Percentiles rank a stretch among this genome's conserved stretches.
phyloP scores from a whole-genome alignment of 2,329 filamentous ascomycete genomes.

The Raffaelea ambrosiae region DNA sequence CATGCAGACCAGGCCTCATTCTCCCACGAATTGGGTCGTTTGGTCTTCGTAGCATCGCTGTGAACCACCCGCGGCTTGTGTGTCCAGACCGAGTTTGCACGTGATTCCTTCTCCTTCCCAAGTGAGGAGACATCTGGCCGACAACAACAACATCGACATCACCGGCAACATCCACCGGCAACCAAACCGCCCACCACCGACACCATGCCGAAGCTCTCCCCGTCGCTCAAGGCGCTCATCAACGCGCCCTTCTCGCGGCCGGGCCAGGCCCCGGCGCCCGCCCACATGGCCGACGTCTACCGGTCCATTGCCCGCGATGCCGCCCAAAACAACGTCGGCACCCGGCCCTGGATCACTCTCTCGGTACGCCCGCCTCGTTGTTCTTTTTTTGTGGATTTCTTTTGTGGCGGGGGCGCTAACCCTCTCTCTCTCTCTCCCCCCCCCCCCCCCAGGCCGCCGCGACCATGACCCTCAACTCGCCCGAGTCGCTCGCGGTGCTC shows the following conservation, averaged over 20 bases:
- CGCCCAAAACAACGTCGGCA: constrained; percentile 49
- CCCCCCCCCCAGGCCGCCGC: constrained; percentile 57
- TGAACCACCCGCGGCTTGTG: too few species aligned
- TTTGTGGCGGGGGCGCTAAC: background rate
- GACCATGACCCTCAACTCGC: constrained; percentile 81
- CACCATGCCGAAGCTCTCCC: constrained; percentile 65
- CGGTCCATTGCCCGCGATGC: constrained; percentile 56
- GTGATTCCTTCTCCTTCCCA: too few species aligned
- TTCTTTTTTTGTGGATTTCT: too few species aligned
- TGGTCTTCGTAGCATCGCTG: too few species aligned
- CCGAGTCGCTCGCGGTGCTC: constrained; percentile 60
- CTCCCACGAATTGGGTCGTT: too few species aligned
- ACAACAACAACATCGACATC: background rate
- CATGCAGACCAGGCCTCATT: too few species aligned
- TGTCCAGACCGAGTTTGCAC: too few species aligned
- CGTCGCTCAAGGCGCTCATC: constrained; percentile 64
- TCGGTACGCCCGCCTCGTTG: constrained; percentile 37
- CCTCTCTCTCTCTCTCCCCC: background rate
- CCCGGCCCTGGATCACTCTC: constrained; percentile 57
- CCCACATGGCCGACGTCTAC: constrained; percentile 56
- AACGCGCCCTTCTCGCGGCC: constrained; percentile 60
- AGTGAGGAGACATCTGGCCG: background rate
- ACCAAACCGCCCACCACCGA: background rate
- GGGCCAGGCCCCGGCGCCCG: constrained; percentile 55
- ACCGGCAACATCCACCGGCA: background rate